These are phyloP conservation scores for Yamadazyma pseudoaaseri DNA, from an alignment of 1,139 yeast genomes.

Conservation along the genomic window DNA sequence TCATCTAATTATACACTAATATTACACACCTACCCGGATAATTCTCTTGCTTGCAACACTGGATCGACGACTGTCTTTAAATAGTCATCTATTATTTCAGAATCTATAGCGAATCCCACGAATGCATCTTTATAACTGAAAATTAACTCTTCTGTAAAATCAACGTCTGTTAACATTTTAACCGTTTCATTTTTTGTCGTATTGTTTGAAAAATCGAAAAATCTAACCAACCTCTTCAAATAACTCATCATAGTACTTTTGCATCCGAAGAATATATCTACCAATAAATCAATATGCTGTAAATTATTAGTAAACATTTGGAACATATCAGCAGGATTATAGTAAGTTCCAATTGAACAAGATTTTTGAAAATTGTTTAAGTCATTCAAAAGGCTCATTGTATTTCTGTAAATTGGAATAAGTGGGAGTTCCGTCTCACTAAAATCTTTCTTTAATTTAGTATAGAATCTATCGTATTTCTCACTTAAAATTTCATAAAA, in stretches of 20 bases:
- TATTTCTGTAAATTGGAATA: slow-evolving; percentile 11
- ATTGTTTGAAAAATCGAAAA: slow-evolving; percentile 22
- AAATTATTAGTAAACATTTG: slow-evolving; percentile 11
- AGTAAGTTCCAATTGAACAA: not conserved
- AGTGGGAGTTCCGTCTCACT: slow-evolving; percentile 4
- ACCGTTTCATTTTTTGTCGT: slow-evolving; percentile 12
- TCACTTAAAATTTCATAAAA: slow-evolving; percentile 8
- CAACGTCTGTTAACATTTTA: slow-evolving; percentile 18
- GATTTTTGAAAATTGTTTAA: slow-evolving; percentile 9
- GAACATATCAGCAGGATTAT: slow-evolving; percentile 8
- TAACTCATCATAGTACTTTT: slow-evolving; percentile 26
- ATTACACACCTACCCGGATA: too few relatives aligned
- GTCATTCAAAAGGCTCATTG: slow-evolving; percentile 11
- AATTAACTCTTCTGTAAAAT: slow-evolving; percentile 23
- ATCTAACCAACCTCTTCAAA: slow-evolving; percentile 26
- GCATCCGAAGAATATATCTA: slow-evolving; percentile 30
- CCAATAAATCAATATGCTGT: slow-evolving; percentile 17
- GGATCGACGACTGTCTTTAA: slow-evolving; percentile 21
- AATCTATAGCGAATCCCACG: slow-evolving; percentile 23
- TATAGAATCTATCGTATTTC: slow-evolving; percentile 11
- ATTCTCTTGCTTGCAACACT: too few relatives aligned
- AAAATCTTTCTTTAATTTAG: slow-evolving; percentile 12
- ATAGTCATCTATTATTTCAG: slow-evolving; percentile 24
- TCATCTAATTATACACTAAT: too few relatives aligned
- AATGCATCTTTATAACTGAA: slow-evolving; percentile 17